phyloP scores from a whole-genome alignment of 2,329 filamentous ascomycete species.

The Colletotrichum abscissum region DNA sequence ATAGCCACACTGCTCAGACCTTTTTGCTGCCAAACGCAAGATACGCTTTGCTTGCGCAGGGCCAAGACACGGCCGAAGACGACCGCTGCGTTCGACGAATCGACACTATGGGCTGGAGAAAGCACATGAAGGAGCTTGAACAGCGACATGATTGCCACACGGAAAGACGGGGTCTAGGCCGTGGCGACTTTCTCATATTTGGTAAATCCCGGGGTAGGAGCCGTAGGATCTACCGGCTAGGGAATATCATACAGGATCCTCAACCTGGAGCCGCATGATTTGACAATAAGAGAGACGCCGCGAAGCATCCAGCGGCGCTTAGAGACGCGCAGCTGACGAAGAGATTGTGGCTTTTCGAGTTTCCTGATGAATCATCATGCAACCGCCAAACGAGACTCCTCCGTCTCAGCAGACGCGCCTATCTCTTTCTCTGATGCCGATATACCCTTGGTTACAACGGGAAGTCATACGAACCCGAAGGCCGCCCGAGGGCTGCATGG shows the following conservation, averaged over 20 bases:
- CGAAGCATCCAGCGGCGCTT: not conserved
- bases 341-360: too few relatives aligned
- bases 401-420: not conserved
- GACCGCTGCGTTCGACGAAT: conserved; percentile 6
- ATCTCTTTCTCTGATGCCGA: conserved; percentile 8
- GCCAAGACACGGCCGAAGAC: conserved; percentile 31
- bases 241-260: not conserved
- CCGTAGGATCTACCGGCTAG: not conserved
- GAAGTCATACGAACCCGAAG: conserved; percentile 17
- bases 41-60: conserved; percentile 34
- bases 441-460: conserved; percentile 12
- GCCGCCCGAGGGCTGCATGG: conserved; percentile 33
- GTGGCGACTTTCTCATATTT: not conserved
- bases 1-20: conserved; percentile 33
- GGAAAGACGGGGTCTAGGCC: not conserved
- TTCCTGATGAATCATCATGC: conserved; percentile 13
- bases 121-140: not conserved
- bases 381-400: not conserved
- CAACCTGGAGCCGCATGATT: not conserved
- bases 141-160: not conserved
- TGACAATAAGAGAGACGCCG: not conserved
- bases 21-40: conserved; percentile 31
- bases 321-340: not conserved
- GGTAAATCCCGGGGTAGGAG: not conserved
- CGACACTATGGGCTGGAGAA: not conserved